These are phyloP conservation scores for Puccinia horiana DNA, from an alignment of 1,284 basidiomycete species.

Conservation along the genomic window DNA sequence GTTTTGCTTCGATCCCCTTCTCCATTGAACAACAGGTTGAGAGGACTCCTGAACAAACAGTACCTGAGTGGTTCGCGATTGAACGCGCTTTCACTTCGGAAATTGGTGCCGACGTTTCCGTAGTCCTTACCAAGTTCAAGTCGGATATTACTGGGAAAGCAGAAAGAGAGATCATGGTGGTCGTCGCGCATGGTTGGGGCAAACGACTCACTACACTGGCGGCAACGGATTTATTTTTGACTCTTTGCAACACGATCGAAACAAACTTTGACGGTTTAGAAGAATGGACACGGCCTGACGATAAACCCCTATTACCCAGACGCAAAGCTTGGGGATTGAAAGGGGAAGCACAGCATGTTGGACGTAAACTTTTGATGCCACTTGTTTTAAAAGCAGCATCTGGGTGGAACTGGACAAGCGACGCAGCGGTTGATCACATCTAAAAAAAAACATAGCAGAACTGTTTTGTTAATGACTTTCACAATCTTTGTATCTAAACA, in stretches of 20 bases:
- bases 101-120: constrained; percentile 53
- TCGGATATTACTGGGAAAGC: constrained; percentile 47
- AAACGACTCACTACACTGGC: constrained; percentile 35
- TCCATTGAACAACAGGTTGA: constrained; percentile 57
- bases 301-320: constrained; percentile 51
- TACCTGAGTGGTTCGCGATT: constrained; percentile 56
- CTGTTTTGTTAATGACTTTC: not conserved
- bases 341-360: not conserved
- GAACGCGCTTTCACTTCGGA: constrained; percentile 53
- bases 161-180: constrained; percentile 53
- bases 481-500: not conserved
- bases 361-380: constrained; percentile 38
- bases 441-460: not conserved
- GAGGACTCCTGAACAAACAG: constrained; percentile 53
- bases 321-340: constrained; percentile 50
- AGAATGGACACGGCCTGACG: constrained; percentile 52
- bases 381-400: constrained; percentile 29
- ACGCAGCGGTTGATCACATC: not conserved
- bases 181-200: constrained; percentile 54
- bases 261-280: constrained; percentile 40
- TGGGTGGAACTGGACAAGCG: constrained; percentile 22
- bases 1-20: constrained; percentile 58
- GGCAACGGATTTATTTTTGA: constrained; percentile 51
- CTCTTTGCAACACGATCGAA: constrained; percentile 51
- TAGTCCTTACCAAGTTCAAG: constrained; percentile 52